Evolutionary conservation across 768 basidiomycete species (phyloP), one percentile per base, ranked within the genome.

Genomic region (Serpula lacrymans): DNA sequence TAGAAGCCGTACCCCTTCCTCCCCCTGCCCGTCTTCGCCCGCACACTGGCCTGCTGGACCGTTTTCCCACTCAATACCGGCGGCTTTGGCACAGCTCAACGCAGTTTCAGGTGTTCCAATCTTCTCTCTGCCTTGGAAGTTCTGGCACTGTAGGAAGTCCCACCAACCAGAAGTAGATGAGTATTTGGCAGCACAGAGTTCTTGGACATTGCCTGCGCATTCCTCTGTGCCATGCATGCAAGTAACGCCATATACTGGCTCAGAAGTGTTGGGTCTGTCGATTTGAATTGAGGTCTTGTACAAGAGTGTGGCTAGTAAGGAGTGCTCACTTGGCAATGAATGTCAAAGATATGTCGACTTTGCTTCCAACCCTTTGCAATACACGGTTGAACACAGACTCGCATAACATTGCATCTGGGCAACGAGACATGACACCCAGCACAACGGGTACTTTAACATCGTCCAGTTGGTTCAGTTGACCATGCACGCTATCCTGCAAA

Each of bases 161-260:
- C 90, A 94, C 86, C 88, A 91, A 16, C 65, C 67, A n/a, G 60
- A 48, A 28, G 66, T 62, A 17, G 71, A 62, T 17, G 74, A 66
- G 46, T 88, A 71, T 56, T 80, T 78, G 40, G 74, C 69, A 22
- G 74, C 84, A 59, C 94, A 97, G 20, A 96, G 71, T 57, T 96
- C 82, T 44, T 96, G 87, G 13, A 91, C 78, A 64, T 95, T 92
- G 30, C 88, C 93, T 11, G 78, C 78, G 53, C 93, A 96, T 62
- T 97, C 93, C 38, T 73, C 60, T 4, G 67, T 65, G 13, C 91
- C 92, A 55, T 95, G 92, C 70, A 74, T 73, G 64, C 93, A 96
- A 24, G 65, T 74, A 22, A 86, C 77, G n/a, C 91, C 91, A 55
- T 83, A 89, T 34, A 69, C 67, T n/a, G 75, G 64, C 20, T 86